Evolutionary conservation across 1,284 basidiomycete genomes (phyloP), one percentile per base, ranked within the genome.

Genomic region (Rhodotorula sp.): DNA sequence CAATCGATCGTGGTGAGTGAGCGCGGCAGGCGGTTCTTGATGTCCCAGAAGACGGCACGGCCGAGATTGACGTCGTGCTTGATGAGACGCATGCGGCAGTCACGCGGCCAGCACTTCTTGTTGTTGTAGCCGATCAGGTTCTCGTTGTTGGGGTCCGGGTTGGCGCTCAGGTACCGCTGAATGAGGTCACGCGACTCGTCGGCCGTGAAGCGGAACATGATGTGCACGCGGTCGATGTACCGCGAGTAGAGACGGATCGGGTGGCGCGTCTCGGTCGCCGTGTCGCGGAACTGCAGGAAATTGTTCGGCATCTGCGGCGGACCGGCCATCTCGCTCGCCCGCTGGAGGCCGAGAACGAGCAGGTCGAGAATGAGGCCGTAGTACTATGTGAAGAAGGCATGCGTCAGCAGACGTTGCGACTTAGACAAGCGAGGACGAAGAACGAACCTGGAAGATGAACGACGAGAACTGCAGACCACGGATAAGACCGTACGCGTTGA

Each of bases 41-140:
- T 93, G 78, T 98, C 98, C 97, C 96, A 99, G 75, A 97, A 98
- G 17, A 98, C 96, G 10, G 97, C 97, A 76, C 97, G 88, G 46
- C 96, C 96, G 48, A 99, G 86, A 82, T 99, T 99, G 82, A 99
- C 97, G 80, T 99, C 97, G 83, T 99, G 96, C 84, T 99, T 99
- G 86, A 97, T 97, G 68, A 99, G 87, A 49, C 97, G 87, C 97
- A 99, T 99, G 71, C 97, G 90, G 81, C 95, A 98, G 81, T 99
- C 97, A 74, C 95, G 87, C 41, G 97, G 97, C 97, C 97, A 98
- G 85, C 97, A 99, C 68, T 93, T 91, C 82, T 96, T 96, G 85
- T 97, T 98, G 85, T 98, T 98, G 84, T 98, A 99, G 3, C 96
- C 96, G 75, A 98, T 96, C 75, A 99, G 90, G 78, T 77, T 77